Conservation (phyloP, 495 filamentous ascomycete genomes). For the Echria macrotheca region DNA sequence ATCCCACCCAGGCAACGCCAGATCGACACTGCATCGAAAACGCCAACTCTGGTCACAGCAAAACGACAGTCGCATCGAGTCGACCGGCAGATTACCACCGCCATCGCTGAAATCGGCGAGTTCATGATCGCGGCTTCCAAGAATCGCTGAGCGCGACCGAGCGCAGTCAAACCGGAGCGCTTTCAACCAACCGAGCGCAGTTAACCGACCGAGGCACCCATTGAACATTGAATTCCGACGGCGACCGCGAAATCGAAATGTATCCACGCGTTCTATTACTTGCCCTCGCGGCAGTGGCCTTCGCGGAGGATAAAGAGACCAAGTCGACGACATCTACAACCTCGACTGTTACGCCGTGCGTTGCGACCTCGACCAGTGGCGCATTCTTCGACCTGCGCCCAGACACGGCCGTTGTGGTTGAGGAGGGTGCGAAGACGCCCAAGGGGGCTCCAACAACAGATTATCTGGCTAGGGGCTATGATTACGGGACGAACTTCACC, state of each 20-base stretch:
- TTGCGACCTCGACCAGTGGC: conserved; percentile 68
- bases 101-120: not conserved
- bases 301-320: conserved; percentile 11
- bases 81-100: no score
- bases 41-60: not conserved
- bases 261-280: conserved; percentile 16
- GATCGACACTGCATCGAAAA: no score
- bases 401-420: conserved; percentile 54
- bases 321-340: conserved; percentile 19
- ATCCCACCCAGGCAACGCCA: no score
- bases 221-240: not conserved
- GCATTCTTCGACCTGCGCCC: conserved; percentile 86
- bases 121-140: no score
- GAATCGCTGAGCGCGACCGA: conserved; percentile 12
- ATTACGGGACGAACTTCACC: conserved; percentile 87
- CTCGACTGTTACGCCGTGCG: conserved; percentile 58
- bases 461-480: conserved; percentile 78
- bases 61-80: no score
- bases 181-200: no score
- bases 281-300: conserved; percentile 16
- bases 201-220: no score
- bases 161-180: no score
- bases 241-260: conserved; percentile 12
- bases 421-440: conserved; percentile 48
- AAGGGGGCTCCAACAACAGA: conserved; percentile 54